phyloP scores from a whole-genome alignment of 768 basidiomycete species.

The Collybiopsis confluens region DNA sequence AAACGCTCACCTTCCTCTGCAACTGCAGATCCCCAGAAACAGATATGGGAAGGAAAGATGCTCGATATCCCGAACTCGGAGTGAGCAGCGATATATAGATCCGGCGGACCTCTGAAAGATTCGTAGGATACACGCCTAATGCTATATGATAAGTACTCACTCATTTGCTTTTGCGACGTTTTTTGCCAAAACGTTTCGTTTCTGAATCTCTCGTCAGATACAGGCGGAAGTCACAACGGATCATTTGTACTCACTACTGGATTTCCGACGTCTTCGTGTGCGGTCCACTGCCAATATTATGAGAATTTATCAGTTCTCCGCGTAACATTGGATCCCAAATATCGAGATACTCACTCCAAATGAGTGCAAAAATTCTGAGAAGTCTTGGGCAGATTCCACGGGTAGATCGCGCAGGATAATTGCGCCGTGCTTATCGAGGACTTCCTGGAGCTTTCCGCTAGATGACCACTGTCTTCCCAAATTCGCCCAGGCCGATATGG shows the following conservation, averaged over 20 bases:
- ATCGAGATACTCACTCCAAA: neutral
- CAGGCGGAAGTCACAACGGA: too few species aligned
- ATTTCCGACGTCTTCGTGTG: conserved; percentile 3
- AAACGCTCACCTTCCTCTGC: neutral
- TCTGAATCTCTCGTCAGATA: neutral
- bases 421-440: neutral
- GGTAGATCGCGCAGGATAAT: neutral
- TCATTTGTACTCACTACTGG: neutral
- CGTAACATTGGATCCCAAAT: too few species aligned
- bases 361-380: conserved; percentile 1
- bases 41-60: conserved; percentile 3
- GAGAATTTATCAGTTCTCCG: neutral
- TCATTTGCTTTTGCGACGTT: conserved; percentile 4
- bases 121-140: neutral
- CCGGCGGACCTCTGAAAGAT: neutral
- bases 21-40: conserved; percentile 1
- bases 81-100: conserved; percentile 1
- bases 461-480: neutral
- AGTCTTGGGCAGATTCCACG: neutral
- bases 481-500: neutral
- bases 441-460: neutral
- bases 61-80: conserved; percentile 3
- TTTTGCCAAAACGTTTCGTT: neutral
- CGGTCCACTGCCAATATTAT: neutral
- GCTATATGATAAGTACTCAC: neutral